Base-by-base conservation (phyloP, 768 basidiomycete species). In the Auricularia sp. region DNA sequence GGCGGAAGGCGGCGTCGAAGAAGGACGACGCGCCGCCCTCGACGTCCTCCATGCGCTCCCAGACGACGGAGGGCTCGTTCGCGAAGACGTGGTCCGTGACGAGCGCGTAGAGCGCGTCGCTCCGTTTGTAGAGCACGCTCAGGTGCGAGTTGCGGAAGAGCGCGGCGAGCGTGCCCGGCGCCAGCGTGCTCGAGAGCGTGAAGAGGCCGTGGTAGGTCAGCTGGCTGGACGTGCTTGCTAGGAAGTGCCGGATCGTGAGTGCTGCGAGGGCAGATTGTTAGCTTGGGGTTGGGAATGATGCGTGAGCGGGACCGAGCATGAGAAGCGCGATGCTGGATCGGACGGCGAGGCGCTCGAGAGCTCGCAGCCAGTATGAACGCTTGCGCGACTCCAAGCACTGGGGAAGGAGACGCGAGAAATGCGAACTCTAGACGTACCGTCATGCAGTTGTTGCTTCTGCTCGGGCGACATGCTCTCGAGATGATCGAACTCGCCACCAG, bases 111-210 rank as follows among this genome's bases (percentile, higher is more conserved):
- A 97, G 77, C 33, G 77, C 74, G 21, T 67, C 67, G 4, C 71
- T 70, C 0, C 42, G 75, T 65, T 88, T 91, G 78, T 93, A 90
- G 1, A 97, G 78, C 8, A 96, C 93, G 0, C 88, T 87, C 14
- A 97, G 84, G 71, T 96, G 94, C 0, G 91, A 93, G 74, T 85
- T 92, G 62, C 94, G 85, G 80, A 94, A 96, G 66, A 95, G 83
- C 0, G 93, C 93, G n/a, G 88, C 87, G 63, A 94, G 83, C 1
- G 84, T 78, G 2, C 84, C 81, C 0, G 80, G 77, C 14, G 74
- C 63, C 36, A 83, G 70, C 3, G 73, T 69, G 6, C 78, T 72
- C 0, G 88, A 87, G 61, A 95, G 84, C 42, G 86, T 82, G 73
- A 94, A 93, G 39, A 95, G 80, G 0, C 93, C 93, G 63, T 91